Base-by-base conservation (phyloP, 192 early-diverging fungal genomes). In the Linnemannia zychae region DNA sequence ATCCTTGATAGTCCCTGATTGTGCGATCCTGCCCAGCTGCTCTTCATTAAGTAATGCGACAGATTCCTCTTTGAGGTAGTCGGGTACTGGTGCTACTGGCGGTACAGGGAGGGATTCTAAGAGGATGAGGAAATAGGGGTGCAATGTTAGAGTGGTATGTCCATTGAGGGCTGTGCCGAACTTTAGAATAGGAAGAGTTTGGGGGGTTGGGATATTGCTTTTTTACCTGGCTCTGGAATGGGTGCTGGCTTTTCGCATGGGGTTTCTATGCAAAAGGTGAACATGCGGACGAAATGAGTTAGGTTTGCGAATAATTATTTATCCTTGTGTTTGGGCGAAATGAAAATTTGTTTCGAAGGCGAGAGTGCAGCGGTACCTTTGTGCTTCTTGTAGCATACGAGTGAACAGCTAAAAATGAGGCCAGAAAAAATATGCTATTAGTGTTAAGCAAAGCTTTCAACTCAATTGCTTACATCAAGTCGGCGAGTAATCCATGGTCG, bases 321-420 rank as follows among this genome's bases (percentile, higher is more conserved):
- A 44, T 44, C 40, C 40, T 44, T 63, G 24, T 63, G 57, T 33
- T n/a, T 63, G 57, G 57, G 57, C 57, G 57, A 63, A 63, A 63
- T 63, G 57, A 63, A 33, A 63, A 63, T 28, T 57, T 63, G 57
- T 33, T 63, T 63, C 1, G 37, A 13, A 24, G 12, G n/a, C 0
- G 2, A 15, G 36, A 24, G 18, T 44, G 38, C 28, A 36, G n/a
- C n/a, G n/a, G 48, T 85, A 85, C 83, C 83, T 79, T 85, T 85
- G 50, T 85, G 83, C 13, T 75, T 76, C 68, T 85, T 85, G 48
- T 85, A 85, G 24, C 83, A 85, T 16, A 46, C 77, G 76, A 85
- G 57, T 49, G 83, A 85, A 50, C 83, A 85, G 50, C 83, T 85
- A 44, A 40, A 48, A 57, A 24, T 46, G 36, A 9, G 3, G 2